These are phyloP conservation scores for Aspergillus piperis DNA, from an alignment of 2,329 filamentous ascomycete genomes.

Conservation along the genomic window DNA sequence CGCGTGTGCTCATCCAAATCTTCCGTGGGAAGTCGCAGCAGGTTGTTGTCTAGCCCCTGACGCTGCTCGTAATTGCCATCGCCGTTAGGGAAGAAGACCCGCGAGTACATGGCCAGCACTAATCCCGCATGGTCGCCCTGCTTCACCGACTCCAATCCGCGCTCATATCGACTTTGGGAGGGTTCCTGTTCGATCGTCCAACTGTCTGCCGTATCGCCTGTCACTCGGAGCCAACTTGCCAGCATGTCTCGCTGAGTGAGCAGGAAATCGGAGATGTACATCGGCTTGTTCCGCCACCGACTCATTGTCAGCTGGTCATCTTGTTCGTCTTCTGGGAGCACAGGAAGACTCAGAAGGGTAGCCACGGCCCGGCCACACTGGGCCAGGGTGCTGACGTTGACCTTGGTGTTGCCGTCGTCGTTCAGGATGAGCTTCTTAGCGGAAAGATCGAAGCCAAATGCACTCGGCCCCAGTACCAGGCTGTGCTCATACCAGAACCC, in stretches of 20 bases:
- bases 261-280: background rate
- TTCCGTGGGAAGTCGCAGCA: conserved; percentile 5
- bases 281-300: background rate
- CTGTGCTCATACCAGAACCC: conserved; percentile 59
- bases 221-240: conserved; percentile 2
- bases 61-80: conserved; percentile 5
- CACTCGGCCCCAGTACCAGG: conserved; percentile 35
- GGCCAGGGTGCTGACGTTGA: conserved; percentile 62
- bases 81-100: conserved; percentile 8
- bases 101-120: conserved; percentile 7
- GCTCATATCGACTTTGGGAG: background rate
- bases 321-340: background rate
- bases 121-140: conserved; percentile 6
- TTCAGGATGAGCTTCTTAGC: conserved; percentile 48
- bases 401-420: conserved; percentile 58
- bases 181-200: background rate
- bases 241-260: conserved; percentile 5
- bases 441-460: conserved; percentile 53
- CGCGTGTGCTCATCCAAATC: conserved; percentile 9
- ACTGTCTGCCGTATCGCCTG: background rate
- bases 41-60: background rate
- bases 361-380: conserved; percentile 59
- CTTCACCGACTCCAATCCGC: background rate
- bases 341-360: conserved; percentile 47
- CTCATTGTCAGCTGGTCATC: background rate